Percentiles rank a stretch among this genome's conserved stretches.
phyloP scores from a whole-genome alignment of 2,329 filamentous ascomycete species.

The Hymenoscyphus linearis region DNA sequence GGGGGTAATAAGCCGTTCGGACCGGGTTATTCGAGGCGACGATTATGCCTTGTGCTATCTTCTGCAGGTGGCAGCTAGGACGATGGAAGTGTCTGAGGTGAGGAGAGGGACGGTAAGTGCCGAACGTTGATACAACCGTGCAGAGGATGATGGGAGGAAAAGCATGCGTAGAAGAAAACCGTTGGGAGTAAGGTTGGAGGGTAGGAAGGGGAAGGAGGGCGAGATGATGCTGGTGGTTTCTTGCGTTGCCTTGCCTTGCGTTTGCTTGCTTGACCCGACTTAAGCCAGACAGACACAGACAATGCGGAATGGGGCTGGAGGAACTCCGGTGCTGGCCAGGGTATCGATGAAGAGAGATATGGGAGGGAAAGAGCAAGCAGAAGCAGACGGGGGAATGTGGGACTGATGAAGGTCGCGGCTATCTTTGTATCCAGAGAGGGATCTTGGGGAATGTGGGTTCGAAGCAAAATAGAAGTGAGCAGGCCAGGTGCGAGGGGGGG shows the following conservation, averaged over 20 bases:
- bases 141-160: constrained; percentile 7
- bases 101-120: constrained; percentile 11
- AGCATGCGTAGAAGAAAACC: constrained; percentile 14
- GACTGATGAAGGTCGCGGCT: background rate
- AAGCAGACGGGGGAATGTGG: background rate
- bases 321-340: constrained; percentile 13
- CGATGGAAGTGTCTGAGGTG: constrained; percentile 10
- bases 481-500: background rate
- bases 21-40: background rate
- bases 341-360: constrained; percentile 12
- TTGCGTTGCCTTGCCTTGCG: background rate
- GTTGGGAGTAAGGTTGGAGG: background rate
- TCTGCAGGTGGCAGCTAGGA: constrained; percentile 5
- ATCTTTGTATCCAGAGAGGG: background rate
- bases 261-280: background rate
- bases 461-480: background rate
- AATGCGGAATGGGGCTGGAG: constrained; percentile 17
- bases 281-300: background rate
- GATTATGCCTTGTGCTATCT: constrained; percentile 11
- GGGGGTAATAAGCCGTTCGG: background rate
- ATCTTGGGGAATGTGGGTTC: background rate
- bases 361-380: background rate
- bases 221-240: background rate
- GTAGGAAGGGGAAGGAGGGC: background rate
- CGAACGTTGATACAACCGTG: constrained; percentile 19